A percentile compares a stretch with the other conserved stretches of the same genome.
These are phyloP conservation scores for Caryopteris hybrid DNA, from an alignment of 305 asterid genomes.

Conservation along the genomic window DNA sequence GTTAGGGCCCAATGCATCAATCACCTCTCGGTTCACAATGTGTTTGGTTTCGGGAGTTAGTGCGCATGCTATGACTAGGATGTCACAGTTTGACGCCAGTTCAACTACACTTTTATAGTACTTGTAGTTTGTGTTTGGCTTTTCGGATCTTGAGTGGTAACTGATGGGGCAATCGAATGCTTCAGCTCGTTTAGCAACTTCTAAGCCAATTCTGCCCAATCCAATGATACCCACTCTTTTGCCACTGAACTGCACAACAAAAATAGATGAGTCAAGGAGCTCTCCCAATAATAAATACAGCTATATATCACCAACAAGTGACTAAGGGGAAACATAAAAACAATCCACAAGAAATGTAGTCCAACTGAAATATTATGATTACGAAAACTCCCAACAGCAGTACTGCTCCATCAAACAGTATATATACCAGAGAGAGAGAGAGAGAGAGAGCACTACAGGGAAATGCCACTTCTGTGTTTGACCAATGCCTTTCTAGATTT, in stretches of 20 bases:
- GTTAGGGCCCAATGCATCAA: constrained; percentile 71
- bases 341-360: neutral
- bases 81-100: constrained; percentile 75
- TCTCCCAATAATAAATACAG: neutral
- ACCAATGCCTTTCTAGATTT: neutral
- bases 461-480: neutral
- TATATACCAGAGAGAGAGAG: neutral
- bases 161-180: constrained; percentile 78
- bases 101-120: constrained; percentile 48
- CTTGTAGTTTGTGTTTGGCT: constrained; percentile 50
- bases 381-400: neutral
- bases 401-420: neutral
- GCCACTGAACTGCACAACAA: constrained; percentile 66
- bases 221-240: constrained; percentile 82
- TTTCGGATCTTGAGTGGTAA: constrained; percentile 75
- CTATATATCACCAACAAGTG: neutral
- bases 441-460: neutral
- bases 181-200: constrained; percentile 72
- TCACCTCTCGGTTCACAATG: constrained; percentile 68
- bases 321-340: neutral
- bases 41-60: constrained; percentile 68
- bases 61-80: constrained; percentile 80
- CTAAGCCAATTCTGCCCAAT: constrained; percentile 77
- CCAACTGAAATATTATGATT: neutral
- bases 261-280: neutral